These are phyloP conservation scores for Teunomyces cretensis DNA, from an alignment of 805 yeast species.

Conservation along the genomic window DNA sequence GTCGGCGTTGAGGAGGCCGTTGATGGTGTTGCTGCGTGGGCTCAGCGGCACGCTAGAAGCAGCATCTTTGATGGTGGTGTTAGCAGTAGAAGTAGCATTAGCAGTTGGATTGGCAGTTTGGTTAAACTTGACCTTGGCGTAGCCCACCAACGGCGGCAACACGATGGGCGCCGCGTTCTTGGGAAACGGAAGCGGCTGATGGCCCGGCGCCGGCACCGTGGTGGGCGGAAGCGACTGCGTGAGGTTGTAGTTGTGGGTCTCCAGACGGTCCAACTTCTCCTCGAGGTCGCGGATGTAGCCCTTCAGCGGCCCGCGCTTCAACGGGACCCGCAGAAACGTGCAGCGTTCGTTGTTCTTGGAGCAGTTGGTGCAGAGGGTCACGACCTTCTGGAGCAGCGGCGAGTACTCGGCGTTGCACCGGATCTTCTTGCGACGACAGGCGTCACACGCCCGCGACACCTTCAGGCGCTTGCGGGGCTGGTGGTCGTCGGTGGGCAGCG, in stretches of 20 bases:
- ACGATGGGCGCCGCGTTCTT: conserved; percentile 20
- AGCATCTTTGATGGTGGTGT: conserved; percentile 5
- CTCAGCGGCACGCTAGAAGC: conserved; percentile 6
- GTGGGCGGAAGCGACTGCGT: not conserved
- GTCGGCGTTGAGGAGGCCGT: conserved; percentile 9
- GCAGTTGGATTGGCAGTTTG: too few species aligned
- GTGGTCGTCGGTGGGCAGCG: conserved; percentile 5
- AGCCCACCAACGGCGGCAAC: conserved; percentile 29
- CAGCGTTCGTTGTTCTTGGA: conserved; percentile 58
- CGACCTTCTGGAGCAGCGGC: conserved; percentile 43
- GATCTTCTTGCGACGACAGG: conserved; percentile 71
- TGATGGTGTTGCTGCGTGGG: conserved; percentile 10
- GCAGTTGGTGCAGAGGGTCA: conserved; percentile 62
- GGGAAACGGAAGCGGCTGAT: conserved; percentile 13
- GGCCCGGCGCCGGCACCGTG: conserved; percentile 2
- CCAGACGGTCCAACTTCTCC: conserved; percentile 28
- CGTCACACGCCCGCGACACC: conserved; percentile 80
- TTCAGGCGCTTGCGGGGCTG: conserved; percentile 60
- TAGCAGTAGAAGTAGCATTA: too few species aligned
- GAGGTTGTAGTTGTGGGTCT: conserved; percentile 6
- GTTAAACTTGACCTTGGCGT: conserved; percentile 7
- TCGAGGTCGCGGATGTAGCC: conserved; percentile 56
- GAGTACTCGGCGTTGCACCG: conserved; percentile 64
- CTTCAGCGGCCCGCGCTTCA: conserved; percentile 78
- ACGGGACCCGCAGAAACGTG: conserved; percentile 66